Evolutionary conservation across 2,329 filamentous ascomycete genomes (phyloP), one percentile per base, ranked within the genome.

Genomic region (Cercospora janseana): DNA sequence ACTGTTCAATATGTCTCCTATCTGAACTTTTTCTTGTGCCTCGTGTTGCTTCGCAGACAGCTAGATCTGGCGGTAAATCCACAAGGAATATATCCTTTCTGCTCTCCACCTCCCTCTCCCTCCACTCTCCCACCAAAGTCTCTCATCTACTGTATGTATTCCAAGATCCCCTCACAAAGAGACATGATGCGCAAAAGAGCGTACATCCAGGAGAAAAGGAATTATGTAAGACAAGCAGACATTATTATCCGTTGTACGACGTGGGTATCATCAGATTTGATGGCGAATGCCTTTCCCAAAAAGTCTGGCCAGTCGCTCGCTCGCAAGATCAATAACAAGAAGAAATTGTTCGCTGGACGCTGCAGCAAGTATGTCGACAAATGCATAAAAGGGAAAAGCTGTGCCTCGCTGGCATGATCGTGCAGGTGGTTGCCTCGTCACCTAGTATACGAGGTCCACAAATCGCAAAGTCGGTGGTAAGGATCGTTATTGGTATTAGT

Each of bases 161-260:
- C n/a, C n/a, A n/a, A n/a, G n/a, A n/a, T n/a, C n/a, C n/a, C n/a
- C n/a, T n/a, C n/a, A n/a, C n/a, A n/a, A n/a, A n/a, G n/a, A n/a
- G n/a, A n/a, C n/a, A n/a, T n/a, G n/a, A n/a, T n/a, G n/a, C n/a
- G n/a, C n/a, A n/a, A n/a, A n/a, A n/a, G n/a, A n/a, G n/a, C n/a
- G n/a, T n/a, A n/a, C n/a, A n/a, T n/a, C n/a, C n/a, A n/a, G n/a
- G n/a, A n/a, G n/a, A n/a, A n/a, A n/a, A n/a, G n/a, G n/a, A n/a
- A n/a, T n/a, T n/a, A n/a, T n/a, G n/a, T n/a, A n/a, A n/a, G n/a
- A n/a, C n/a, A n/a, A 46, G 37, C 13, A 34, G 35, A 47, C 38
- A 52, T 48, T 48, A 52, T 47, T 20, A n/a, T 48, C 48, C 48
- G 43, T 51, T 46, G 31, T 44, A 44, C 32, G 50, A 52, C 50